Evolutionary conservation across 2,329 filamentous ascomycete species (phyloP), one percentile per base, ranked within the genome.

Genomic region (Phialophora expanda): DNA sequence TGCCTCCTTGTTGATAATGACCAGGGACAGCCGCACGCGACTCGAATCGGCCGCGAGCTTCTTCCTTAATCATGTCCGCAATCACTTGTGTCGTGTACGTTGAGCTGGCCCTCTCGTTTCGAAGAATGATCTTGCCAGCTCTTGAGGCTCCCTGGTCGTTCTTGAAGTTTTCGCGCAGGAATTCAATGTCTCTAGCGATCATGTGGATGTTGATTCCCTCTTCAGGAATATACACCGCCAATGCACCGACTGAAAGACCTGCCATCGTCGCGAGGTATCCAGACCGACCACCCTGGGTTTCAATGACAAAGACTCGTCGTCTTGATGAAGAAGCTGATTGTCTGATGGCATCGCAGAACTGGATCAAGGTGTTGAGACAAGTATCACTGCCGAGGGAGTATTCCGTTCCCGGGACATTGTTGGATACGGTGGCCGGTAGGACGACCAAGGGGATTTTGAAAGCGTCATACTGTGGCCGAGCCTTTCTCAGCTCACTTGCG

Each of bases 371-470:
- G 80, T 99, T 99, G 69, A 99, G 82, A 76, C 95, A 98, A 1
- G 95, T 99, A 75, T 99, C 95, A 34, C 93, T 97, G 51, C 95
- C 95, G 54, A 99, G 87, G 1, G 93, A 97, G 82, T 97, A 98
- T 79, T 99, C 95, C 0, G 94, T 97, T 46, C 95, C 95, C 0
- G 95, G 95, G 4, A 99, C 95, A 77, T 99, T 99, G 84, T 99
- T 99, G 71, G 92, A 97, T 73, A 99, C 94, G 9, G 95, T 99
- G n/a, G 95, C 95, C 0, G 95, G 95, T 28, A 99, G 84, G 50
- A 97, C 85, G 61, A 90, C 86, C 84, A 98, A 92, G 22, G 95
- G 95, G 70, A 99, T 97, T 78, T 92, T 93, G 76, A 99, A 90
- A 1, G 90, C 89, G 11, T 91, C 88, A 79, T 91, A 97, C 67